These are phyloP conservation scores for Calonectria fujianensis DNA, from an alignment of 2,329 filamentous ascomycete genomes.

Conservation along the genomic window DNA sequence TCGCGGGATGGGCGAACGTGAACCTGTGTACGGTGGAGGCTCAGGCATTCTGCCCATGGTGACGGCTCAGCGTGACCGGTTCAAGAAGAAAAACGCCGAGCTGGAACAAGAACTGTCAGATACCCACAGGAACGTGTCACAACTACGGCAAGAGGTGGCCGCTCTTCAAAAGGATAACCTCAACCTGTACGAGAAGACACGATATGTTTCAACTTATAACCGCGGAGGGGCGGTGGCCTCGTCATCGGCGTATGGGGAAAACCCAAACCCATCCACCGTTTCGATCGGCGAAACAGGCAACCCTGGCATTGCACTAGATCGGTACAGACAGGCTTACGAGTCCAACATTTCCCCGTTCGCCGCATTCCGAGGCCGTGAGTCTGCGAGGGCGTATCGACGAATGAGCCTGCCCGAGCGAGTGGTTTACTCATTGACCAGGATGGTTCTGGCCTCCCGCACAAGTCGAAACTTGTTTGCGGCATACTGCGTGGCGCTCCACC, in stretches of 20 bases:
- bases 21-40: constrained; percentile 80
- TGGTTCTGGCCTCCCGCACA: constrained; percentile 91
- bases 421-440: constrained; percentile 91
- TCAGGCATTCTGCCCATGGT: constrained; percentile 98
- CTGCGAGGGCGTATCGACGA: constrained; percentile 89
- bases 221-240: constrained; percentile 78
- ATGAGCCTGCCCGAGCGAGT: constrained; percentile 94
- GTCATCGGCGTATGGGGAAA: constrained; percentile 79
- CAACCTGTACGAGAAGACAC: constrained; percentile 96
- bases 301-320: constrained; percentile 83
- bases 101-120: constrained; percentile 94
- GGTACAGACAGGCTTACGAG: constrained; percentile 95
- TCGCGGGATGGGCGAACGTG: constrained; percentile 70
- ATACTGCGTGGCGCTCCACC: constrained; percentile 91
- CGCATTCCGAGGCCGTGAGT: constrained; percentile 95
- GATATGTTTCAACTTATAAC: constrained; percentile 96
- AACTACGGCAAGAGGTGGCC: constrained; percentile 91
- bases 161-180: constrained; percentile 97
- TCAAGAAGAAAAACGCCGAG: constrained; percentile 96
- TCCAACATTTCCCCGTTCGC: constrained; percentile 97
- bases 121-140: constrained; percentile 86
- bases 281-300: constrained; percentile 73
- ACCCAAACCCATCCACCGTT: constrained; percentile 85
- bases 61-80: constrained; percentile 96
- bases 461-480: constrained; percentile 95